Evolutionary conservation across 305 asterid genomes (phyloP).

Genomic region (Fraxinus albicans): DNA sequence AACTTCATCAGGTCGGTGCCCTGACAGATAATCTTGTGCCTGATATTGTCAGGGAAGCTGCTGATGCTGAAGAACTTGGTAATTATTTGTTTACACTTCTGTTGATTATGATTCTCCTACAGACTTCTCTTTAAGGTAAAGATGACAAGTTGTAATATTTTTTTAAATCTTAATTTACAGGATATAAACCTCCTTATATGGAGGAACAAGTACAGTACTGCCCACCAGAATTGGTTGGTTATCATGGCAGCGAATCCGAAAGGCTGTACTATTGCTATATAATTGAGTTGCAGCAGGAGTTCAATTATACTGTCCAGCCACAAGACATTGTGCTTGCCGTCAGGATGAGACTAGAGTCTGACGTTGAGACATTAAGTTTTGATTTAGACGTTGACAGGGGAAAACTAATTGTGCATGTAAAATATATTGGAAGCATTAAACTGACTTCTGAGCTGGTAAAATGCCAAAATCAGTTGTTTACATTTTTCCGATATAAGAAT

Average conservation of each 20-base stretch:
- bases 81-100: slow-evolving; percentile 4
- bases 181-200: slow-evolving; percentile 21
- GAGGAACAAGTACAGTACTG: slow-evolving; percentile 43
- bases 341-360: slow-evolving; percentile 42
- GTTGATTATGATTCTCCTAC: neutral
- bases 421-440: slow-evolving; percentile 28
- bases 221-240: slow-evolving; percentile 65
- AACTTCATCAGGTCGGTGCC: slow-evolving; percentile 64
- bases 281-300: slow-evolving; percentile 40
- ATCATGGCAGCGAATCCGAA: slow-evolving; percentile 18
- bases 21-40: slow-evolving; percentile 81
- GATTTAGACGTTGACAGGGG: slow-evolving; percentile 60
- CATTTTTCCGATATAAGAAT: neutral
- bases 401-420: slow-evolving; percentile 31
- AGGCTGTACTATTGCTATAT: slow-evolving; percentile 46
- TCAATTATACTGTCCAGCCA: slow-evolving; percentile 40
- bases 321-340: slow-evolving; percentile 53
- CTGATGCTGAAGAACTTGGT: slow-evolving; percentile 43
- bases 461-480: neutral
- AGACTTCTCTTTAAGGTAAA: neutral
- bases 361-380: slow-evolving; percentile 30
- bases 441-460: slow-evolving; percentile 51
- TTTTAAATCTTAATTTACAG: slow-evolving; percentile 35
- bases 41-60: slow-evolving; percentile 59
- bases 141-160: neutral